Percentiles rank a stretch among this genome's conserved stretches.
These are phyloP conservation scores for Chlamydomonas sp. DNA, from an alignment of 139 green algal genomes.

Conservation along the genomic window DNA sequence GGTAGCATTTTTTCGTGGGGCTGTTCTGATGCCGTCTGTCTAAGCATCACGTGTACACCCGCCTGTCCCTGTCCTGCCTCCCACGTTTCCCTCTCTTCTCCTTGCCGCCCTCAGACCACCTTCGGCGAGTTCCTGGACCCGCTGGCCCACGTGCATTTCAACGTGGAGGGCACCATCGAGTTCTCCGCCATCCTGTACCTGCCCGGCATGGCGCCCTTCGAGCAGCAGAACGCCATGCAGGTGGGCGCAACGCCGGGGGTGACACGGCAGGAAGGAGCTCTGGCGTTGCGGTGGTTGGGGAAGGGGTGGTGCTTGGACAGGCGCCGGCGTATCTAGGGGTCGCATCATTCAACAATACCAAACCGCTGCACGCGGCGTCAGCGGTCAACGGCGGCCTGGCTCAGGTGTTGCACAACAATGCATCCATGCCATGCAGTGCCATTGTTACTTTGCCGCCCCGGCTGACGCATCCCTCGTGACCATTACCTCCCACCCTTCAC, in stretches of 20 bases:
- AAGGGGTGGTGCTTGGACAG: conserved; percentile 13
- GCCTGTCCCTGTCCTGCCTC: neutral
- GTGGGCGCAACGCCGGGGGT: neutral
- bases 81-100: conserved; percentile 60
- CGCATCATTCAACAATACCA: too few relatives aligned
- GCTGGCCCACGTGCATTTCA: conserved; percentile 86
- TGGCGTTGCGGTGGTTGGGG: too few relatives aligned
- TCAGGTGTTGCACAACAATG: too few relatives aligned
- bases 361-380: too few relatives aligned
- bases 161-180: conserved; percentile 97
- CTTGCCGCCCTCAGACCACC: conserved; percentile 23
- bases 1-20: too few relatives aligned
- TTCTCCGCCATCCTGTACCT: conserved; percentile 96
- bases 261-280: neutral
- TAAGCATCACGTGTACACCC: neutral
- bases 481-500: neutral
- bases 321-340: neutral
- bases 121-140: conserved; percentile 87
- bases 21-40: too few relatives aligned
- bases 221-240: conserved; percentile 70
- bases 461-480: neutral
- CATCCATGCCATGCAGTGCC: too few relatives aligned
- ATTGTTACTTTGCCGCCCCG: too few relatives aligned
- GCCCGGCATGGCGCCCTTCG: conserved; percentile 97
- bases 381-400: too few relatives aligned